Evolutionary conservation across 176 grass and related monocot genomes (phyloP), one percentile per base, ranked within the genome.

Genomic region (Oryza brachyantha): DNA sequence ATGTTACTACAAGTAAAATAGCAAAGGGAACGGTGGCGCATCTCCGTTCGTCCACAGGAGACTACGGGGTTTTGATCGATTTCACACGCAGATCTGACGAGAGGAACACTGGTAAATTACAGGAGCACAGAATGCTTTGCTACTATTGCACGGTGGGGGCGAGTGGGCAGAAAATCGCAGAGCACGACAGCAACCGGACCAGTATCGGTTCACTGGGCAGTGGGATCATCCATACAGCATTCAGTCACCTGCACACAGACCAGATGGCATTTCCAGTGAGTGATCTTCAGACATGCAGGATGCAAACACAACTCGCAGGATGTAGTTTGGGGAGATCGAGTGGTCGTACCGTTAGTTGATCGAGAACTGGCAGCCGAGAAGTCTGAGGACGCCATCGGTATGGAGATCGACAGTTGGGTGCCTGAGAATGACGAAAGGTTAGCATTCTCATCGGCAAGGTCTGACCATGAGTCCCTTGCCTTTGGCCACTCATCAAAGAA

Each of bases 401-500:
- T 88, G 28, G 94, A 97, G 8, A 97, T 94, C 1, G 94, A 94
- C 54, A 97, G 82, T 31, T 92, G 91, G 8, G 94, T 94, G 24
- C 89, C 77, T 26, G 91, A 86, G 79, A 94, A 90, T 1, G 89
- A 90, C 28, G 73, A 59, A 10, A 82, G 73, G 73, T 84, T 84
- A 2, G 68, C 57, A 55, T 85, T 97, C 48, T 91, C 87, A 29
- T 81, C 82, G 3, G 61, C 42, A 8, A 91, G 68, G 24, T 90
- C 86, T 11, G 88, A 67, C 91, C 91, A 97, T 2, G 86, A 85
- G 73, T 86, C 86, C 60, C 86, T 80, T 22, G 81, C 32, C 74
- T 86, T 83, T 1, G 92, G 91, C 94, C 94, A 97, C 87, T 97
- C 87, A 65, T 97, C 94, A 19, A 94, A 86, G 89, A 97, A 97